A percentile compares a stretch with the other conserved stretches of the same genome.
Evolutionary conservation across 441 rosid species (phyloP).

Genomic region (Daphne laureola): DNA sequence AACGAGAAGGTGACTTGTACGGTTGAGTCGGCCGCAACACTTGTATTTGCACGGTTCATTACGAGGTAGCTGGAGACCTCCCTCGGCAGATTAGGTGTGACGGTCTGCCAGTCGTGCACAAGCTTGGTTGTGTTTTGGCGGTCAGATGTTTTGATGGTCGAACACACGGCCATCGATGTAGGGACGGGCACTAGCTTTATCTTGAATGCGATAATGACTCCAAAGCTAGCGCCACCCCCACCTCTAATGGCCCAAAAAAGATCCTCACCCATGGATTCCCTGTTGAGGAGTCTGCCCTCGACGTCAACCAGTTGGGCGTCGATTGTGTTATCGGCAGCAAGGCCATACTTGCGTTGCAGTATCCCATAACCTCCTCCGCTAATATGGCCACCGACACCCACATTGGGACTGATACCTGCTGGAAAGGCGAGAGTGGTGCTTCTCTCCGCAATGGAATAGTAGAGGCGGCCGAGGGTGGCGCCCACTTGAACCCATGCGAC

Average conservation of each 20-base stretch:
- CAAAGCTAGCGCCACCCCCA: conserved; percentile 25
- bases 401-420: conserved; percentile 37
- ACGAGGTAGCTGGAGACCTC: conserved; percentile 4
- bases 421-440: conserved; percentile 30
- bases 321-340: conserved; percentile 24
- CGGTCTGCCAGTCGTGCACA: conserved; percentile 8
- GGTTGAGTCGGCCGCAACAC: conserved; percentile 9
- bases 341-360: conserved; percentile 34
- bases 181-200: conserved; percentile 9
- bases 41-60: not conserved
- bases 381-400: conserved; percentile 39
- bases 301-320: conserved; percentile 33
- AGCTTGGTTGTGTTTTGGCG: conserved; percentile 2
- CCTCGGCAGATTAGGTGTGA: not conserved
- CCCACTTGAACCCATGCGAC: conserved; percentile 34
- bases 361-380: conserved; percentile 43
- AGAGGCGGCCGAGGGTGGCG: conserved; percentile 35
- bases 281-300: conserved; percentile 22
- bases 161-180: not conserved
- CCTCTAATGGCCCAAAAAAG: conserved; percentile 46
- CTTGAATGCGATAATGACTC: conserved; percentile 7
- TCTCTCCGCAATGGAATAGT: conserved; percentile 21
- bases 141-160: not conserved
- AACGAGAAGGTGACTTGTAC: conserved; percentile 27
- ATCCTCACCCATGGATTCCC: conserved; percentile 40